Base-by-base conservation (phyloP, 116 monocot species). In the Phalaenopsis hybrid region DNA sequence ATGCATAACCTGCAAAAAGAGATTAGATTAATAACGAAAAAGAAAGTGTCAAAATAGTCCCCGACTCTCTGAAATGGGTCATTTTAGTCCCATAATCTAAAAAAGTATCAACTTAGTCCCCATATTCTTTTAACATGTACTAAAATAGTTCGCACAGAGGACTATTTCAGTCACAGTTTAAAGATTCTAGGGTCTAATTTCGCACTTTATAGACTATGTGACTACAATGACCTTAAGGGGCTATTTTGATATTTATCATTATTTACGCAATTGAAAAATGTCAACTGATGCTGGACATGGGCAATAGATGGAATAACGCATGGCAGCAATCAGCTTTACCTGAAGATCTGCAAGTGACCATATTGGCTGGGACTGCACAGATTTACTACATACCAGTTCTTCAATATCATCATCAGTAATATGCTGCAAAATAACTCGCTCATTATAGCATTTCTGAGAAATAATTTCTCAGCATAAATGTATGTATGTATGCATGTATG, bases 1-100 rank as follows among this genome's bases (percentile, higher is more conserved):
- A 84, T 82, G 81, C 17, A 77, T 86, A 52, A 81, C 86, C 88
- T 88, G 76, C 11, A 80, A 34, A 34, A 67, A 34, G 13, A 67
- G 67, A 80, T 70, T 13, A 73, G 13, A 41, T 67, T 41, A 73
- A 33, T 31, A 37, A 37, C 0, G 37, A 37, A 37, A 37, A 37
- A 37, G 2, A 37, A 37, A 37, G 37, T 37, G 37, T 37, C 0
- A 37, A 37, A 37, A 37, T 37, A 37, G 37, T 37, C 1, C 37
- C 1, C 1, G 3, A 37, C 37, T 37, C 37, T 37, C 0, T 37
- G 37, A 37, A 37, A 37, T 37, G 37, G 37, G 37, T 37, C 37
- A 37, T 37, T 37, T 37, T 37, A 37, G 37, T 37, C 37, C 37
- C 37, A 37, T 37, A 37, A 37, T 37, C 37, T 37, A 37, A 2